Evolutionary conservation across 148 eudicot genomes (phyloP).

Genomic region (Fallopia convolvulus): DNA sequence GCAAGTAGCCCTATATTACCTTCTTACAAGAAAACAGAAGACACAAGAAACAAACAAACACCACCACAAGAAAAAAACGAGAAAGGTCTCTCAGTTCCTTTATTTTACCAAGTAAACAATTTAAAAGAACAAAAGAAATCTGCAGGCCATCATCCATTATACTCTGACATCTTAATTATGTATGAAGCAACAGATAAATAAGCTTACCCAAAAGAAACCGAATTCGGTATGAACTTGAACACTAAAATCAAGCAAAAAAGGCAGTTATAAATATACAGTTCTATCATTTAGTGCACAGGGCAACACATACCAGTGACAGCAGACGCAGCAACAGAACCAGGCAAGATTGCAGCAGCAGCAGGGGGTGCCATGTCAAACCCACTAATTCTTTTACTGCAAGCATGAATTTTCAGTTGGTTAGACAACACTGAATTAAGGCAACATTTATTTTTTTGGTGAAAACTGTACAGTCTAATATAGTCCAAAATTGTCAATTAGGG

Average conservation of each 20-base stretch:
- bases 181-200: conserved; percentile 40
- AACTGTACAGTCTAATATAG: background rate
- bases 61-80: conserved; percentile 82
- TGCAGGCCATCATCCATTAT: conserved; percentile 29
- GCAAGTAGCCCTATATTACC: conserved; percentile 95
- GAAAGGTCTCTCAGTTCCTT: conserved; percentile 79
- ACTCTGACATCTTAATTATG: conserved; percentile 22
- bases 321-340: conserved; percentile 38
- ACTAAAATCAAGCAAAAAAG: conserved; percentile 56
- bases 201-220: conserved; percentile 89
- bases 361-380: conserved; percentile 99
- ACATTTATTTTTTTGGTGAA: no score
- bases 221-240: conserved; percentile 73
- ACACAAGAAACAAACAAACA: conserved; percentile 95
- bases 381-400: conserved; percentile 86
- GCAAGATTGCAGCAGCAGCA: conserved; percentile 61
- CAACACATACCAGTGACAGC: conserved; percentile 41
- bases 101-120: conserved; percentile 45
- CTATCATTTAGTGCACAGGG: conserved; percentile 15
- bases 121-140: conserved; percentile 15
- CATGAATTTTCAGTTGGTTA: background rate
- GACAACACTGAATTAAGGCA: background rate
- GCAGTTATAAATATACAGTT: conserved; percentile 39
- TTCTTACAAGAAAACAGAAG: conserved; percentile 81
- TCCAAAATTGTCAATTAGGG: background rate